A percentile compares a stretch with the other conserved stretches of the same genome.
Evolutionary conservation across 2,329 filamentous ascomycete species (phyloP).

Genomic region (Ophiostoma angusticollis): DNA sequence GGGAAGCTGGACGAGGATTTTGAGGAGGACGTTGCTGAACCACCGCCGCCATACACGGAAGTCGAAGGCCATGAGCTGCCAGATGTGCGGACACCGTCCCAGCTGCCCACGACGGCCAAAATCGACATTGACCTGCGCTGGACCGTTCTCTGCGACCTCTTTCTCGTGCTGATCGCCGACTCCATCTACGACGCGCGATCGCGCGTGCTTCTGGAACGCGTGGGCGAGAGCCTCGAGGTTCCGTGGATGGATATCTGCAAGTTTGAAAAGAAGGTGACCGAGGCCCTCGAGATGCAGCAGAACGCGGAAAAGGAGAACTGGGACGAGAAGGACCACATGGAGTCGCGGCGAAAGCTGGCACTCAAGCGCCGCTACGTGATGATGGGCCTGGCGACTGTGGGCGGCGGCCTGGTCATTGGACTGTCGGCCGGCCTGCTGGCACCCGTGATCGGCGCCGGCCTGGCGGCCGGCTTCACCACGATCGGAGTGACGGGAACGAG

Average conservation of each 20-base stretch:
- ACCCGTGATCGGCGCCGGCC: slow-evolving; percentile 83
- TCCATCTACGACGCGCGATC: slow-evolving; percentile 86
- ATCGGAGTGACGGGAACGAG: slow-evolving; percentile 84
- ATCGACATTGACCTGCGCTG: slow-evolving; percentile 94
- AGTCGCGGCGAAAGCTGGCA: slow-evolving; percentile 66
- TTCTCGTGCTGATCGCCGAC: slow-evolving; percentile 91
- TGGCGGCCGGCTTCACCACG: slow-evolving; percentile 89
- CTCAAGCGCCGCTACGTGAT: slow-evolving; percentile 77
- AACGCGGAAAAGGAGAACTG: slow-evolving; percentile 89
- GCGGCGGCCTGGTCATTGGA: slow-evolving; percentile 87
- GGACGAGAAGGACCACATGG: slow-evolving; percentile 94
- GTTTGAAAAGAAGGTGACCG: slow-evolving; percentile 94
- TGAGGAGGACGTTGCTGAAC: slow-evolving; percentile 26
- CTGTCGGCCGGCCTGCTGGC: slow-evolving; percentile 84
- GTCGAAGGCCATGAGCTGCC: slow-evolving; percentile 59
- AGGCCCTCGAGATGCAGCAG: slow-evolving; percentile 96
- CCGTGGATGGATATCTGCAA: slow-evolving; percentile 87
- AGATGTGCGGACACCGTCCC: slow-evolving; percentile 68
- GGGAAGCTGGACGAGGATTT: neutral
- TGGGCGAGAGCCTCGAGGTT: slow-evolving; percentile 68
- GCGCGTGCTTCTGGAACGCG: slow-evolving; percentile 66
- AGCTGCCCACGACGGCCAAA: slow-evolving; percentile 67
- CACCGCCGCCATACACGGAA: slow-evolving; percentile 48
- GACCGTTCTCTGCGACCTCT: slow-evolving; percentile 93
- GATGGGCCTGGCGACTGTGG: slow-evolving; percentile 94